Base-by-base conservation (phyloP, 352 stramenopile species). In the Phytopythium aichiense region DNA sequence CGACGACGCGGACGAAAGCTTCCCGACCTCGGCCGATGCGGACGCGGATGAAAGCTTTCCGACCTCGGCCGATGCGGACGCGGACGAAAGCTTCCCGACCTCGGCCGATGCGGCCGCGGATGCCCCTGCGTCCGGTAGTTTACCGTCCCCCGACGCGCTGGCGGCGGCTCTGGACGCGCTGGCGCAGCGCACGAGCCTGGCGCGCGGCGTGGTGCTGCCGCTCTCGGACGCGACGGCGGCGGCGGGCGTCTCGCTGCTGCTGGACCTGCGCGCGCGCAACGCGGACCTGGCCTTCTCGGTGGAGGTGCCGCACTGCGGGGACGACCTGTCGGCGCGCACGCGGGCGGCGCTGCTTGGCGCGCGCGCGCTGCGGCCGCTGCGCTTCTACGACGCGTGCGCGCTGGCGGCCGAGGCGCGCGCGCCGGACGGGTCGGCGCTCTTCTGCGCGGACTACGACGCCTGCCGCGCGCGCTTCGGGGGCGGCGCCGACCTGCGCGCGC, bases 301-400 rank as follows among this genome's bases (percentile, higher is more conserved):
- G 33, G 68, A 79, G 50, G 63, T 76, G 7, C 72, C 72, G 31
- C 72, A 79, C 50, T 79, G 72, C 33, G 72, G 72, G 18, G 80
- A 89, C 45, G 72, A 79, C 40, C 64, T 79, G 30, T 64, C 50
- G 25, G 43, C 61, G 4, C 40, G 15, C 4, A 13, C 23, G 31
- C 51, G 60, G 30, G 48, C 65, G 11, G 63, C 61, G n/a, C 62
- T 69, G 23, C 43, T 60, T 45, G 52, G 66, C 49, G 58, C 45
- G 37, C 59, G 65, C 11, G 63, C 66, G 25, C 52, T 55, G 20
- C 53, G 58, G 28, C 65, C 66, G 51, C 53, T 80, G 50, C 69
- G 64, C 42, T 59, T 80, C 25, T 80, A 76, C 56, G 68, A 80
- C 35, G 66, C 73, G 16, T 80, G 72, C 50, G 56, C 66, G 30